phyloP scores from a whole-genome alignment of 306 rosid genomes.

The Begonia peltatifolia region DNA sequence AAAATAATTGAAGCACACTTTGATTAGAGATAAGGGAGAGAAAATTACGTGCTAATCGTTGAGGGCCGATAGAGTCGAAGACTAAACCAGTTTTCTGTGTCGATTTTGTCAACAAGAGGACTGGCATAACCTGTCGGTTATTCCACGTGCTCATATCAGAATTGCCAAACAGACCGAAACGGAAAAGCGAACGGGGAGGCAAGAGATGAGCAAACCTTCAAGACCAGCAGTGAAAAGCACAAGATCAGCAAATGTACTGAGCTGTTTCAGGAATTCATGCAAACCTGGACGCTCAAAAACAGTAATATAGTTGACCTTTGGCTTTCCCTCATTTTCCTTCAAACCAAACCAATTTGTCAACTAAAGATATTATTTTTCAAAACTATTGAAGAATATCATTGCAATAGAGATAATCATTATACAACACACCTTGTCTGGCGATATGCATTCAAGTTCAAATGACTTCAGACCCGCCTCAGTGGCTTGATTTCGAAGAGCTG shows the following conservation, averaged over 20 bases:
- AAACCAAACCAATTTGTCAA: constrained; percentile 3
- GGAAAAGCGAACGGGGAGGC: background rate
- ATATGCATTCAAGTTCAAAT: constrained; percentile 78
- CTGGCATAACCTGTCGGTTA: constrained; percentile 69
- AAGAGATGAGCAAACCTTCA: constrained; percentile 48
- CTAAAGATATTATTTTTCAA: too few relatives aligned
- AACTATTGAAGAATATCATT: too few relatives aligned
- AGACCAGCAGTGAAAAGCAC: constrained; percentile 97
- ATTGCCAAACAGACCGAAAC: background rate
- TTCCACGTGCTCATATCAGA: too few relatives aligned
- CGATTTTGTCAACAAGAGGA: constrained; percentile 89
- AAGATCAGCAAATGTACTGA: constrained; percentile 69
- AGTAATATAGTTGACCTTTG: constrained; percentile 72
- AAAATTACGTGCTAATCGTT: constrained; percentile 73
- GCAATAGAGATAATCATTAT: background rate
- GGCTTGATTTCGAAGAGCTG: constrained; percentile 56
- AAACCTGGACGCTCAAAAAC: constrained; percentile 97
- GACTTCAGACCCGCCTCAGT: constrained; percentile 77
- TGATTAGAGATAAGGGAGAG: background rate
- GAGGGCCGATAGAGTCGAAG: constrained; percentile 86
- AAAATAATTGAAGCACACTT: background rate
- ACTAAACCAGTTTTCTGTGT: constrained; percentile 43
- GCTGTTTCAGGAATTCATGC: constrained; percentile 63
- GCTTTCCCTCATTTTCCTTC: constrained; percentile 76
- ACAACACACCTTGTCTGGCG: constrained; percentile 57